Base-by-base conservation (phyloP, 2,329 filamentous ascomycete genomes). In the Alternaria sp. region DNA sequence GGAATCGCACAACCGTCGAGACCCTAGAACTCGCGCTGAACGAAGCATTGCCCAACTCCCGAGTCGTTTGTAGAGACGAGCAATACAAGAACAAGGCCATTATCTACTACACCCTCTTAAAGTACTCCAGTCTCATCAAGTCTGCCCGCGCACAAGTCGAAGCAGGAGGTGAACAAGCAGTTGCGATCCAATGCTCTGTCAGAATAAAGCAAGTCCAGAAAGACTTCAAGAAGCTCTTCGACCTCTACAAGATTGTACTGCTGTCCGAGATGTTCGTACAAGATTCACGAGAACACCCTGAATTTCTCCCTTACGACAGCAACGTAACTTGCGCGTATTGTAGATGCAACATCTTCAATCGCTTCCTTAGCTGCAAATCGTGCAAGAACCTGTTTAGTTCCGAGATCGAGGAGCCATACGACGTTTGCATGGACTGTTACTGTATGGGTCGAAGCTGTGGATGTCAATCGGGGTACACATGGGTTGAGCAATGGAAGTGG, bases 1-100 rank as follows among this genome's bases (percentile, higher is more conserved):
- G 95, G 95, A 99, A 99, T 76, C 87, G 95, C 26, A 97, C 93
- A 0, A 97, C 94, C 0, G 91, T 91, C 2, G 93, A 98, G 73
- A 98, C 95, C 0, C 84, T 99, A 4, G 91, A 94, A 65, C 83
- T 96, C 76, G 95, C 94, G 0, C 78, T 98, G 20, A 86, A 89
- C 60, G 95, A 98, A 80, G 93, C 94, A 0, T 84, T 99, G 3
- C 93, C 94, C 0, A 93, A 93, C 69, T 92, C 94, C 9, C 88
- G 93, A 12, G 87, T 97, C 68, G 94, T 98, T 3, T 98, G 95
- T 75, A 91, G 95, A 38, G 95, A 99, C 68, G 95, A 99, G 76
- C 94, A 98, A 77, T 99, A 99, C 83, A 98, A 98, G 78, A 97
- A 96, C 81, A 98, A 98, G 77, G 92, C 94, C 5, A 97, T 98